A percentile compares a stretch with the other conserved stretches of the same genome.
Conservation (phyloP, 345 rosid species). For the Clarkia xantiana region DNA sequence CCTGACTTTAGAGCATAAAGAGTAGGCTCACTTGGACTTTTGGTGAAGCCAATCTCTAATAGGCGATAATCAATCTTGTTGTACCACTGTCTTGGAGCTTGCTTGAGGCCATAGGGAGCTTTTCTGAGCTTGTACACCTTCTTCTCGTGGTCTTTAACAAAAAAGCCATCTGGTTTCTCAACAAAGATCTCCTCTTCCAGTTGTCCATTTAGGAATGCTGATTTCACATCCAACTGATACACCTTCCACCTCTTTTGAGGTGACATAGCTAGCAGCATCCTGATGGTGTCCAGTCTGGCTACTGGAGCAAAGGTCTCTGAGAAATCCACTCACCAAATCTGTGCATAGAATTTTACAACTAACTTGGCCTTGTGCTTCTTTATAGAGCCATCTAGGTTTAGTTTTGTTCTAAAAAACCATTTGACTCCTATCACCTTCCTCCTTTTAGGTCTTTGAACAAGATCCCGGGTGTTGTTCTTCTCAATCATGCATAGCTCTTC, state of each 20-base stretch:
- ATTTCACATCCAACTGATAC: neutral
- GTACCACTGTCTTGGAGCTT: no score
- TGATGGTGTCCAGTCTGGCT: neutral
- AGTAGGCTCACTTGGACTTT: no score
- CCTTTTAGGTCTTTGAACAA: neutral
- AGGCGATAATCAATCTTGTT: no score
- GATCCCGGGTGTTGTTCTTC: neutral
- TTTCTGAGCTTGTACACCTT: neutral
- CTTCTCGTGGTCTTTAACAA: neutral
- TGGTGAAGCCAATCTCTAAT: no score
- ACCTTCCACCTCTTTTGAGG: neutral
- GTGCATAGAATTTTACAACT: neutral
- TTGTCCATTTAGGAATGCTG: neutral
- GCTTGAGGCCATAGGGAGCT: no score
- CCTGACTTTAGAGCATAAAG: neutral
- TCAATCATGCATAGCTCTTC: neutral
- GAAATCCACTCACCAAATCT: neutral
- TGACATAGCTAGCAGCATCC: neutral
- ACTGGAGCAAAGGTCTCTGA: neutral
- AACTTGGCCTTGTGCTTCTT: neutral
- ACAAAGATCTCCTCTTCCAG: neutral
- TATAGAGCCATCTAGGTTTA: no score
- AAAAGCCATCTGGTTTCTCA: neutral
- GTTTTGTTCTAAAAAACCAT: neutral
- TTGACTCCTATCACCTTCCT: neutral